phyloP scores from a whole-genome alignment of 1,139 yeast genomes.

The Pichia sp. region DNA sequence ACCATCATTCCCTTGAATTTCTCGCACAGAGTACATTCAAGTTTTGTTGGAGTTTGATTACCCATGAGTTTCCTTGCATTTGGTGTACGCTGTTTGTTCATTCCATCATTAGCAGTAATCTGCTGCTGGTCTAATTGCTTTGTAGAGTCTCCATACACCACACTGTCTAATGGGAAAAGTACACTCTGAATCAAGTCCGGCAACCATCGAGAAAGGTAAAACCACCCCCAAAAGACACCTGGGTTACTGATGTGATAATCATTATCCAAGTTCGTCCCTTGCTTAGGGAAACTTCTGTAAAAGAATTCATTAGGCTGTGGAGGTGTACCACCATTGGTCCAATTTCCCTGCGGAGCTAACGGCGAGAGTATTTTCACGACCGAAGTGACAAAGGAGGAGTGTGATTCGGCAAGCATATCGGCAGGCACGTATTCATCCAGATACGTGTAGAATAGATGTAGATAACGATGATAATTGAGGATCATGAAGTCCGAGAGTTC shows the following conservation, averaged over 20 bases:
- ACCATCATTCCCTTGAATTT: slow-evolving; percentile 25
- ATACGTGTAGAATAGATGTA: slow-evolving; percentile 5
- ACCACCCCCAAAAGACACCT: slow-evolving; percentile 25
- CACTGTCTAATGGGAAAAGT: slow-evolving; percentile 28
- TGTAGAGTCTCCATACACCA: slow-evolving; percentile 2
- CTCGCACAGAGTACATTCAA: slow-evolving; percentile 28
- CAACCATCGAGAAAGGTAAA: slow-evolving; percentile 32
- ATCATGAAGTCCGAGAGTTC: neutral
- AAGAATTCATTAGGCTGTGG: slow-evolving; percentile 22
- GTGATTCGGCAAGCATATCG: slow-evolving; percentile 6
- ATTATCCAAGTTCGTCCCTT: slow-evolving; percentile 31
- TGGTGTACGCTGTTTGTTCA: neutral
- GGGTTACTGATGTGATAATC: slow-evolving; percentile 30
- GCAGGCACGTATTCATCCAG: neutral
- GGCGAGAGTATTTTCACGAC: slow-evolving; percentile 25
- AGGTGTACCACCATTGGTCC: slow-evolving; percentile 27
- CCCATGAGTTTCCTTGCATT: slow-evolving; percentile 26
- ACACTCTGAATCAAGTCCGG: slow-evolving; percentile 26
- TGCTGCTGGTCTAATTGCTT: neutral
- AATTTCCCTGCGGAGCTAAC: slow-evolving; percentile 24
- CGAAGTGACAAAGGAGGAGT: slow-evolving; percentile 11
- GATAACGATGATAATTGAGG: slow-evolving; percentile 8
- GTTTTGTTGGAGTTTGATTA: slow-evolving; percentile 30
- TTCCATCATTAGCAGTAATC: neutral
- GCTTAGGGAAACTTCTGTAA: slow-evolving; percentile 32